Evolutionary conservation across 257 asterid species (phyloP), one percentile per base, ranked within the genome.

Genomic region (Salvia rosmarinus): DNA sequence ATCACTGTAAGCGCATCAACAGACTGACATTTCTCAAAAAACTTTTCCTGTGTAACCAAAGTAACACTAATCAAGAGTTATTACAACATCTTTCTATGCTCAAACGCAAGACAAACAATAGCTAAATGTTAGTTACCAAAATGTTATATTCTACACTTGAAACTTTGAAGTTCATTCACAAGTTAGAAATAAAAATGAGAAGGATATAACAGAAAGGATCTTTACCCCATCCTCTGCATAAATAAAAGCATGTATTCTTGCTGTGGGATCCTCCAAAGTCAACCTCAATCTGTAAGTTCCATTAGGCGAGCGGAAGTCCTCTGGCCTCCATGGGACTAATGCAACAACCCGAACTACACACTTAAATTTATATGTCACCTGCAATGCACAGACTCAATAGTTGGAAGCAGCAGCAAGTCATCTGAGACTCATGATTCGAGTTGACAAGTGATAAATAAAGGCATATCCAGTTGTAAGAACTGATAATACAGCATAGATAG

Each of bases 241-340:
- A 52, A 90, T 71, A 71, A 66, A 86, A 77, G 98, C 96, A 67
- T 87, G 94, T 72, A 89, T 76, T 85, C 97, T 83, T 67, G 95
- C 89, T 57, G 98, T 93, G 35, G 98, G 95, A 70, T 93, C 98
- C 83, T 93, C 98, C 42, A 93, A 80, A 50, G 97, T 93, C 67
- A 93, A 67, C 80, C 94, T 82, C 69, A 93, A 71, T 84, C 95
- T 84, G 60, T 82, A 93, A 68, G 71, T 60, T 70, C 92, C 97
- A 51, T 20, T 37, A 75, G 86, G 88, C 60, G 86, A 67, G 58
- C 82, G 75, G 67, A 93, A 89, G 43, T 81, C 81, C 55, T 84
- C 84, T 25, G 78, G 73, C 40, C 51, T 68, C 89, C 92, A 89
- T 32, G 98, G 98, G 23, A 70, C 54, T 39, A 79, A 73, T 46